Conservation (phyloP, 352 stramenopile species). For the Globisporangium splendens region DNA sequence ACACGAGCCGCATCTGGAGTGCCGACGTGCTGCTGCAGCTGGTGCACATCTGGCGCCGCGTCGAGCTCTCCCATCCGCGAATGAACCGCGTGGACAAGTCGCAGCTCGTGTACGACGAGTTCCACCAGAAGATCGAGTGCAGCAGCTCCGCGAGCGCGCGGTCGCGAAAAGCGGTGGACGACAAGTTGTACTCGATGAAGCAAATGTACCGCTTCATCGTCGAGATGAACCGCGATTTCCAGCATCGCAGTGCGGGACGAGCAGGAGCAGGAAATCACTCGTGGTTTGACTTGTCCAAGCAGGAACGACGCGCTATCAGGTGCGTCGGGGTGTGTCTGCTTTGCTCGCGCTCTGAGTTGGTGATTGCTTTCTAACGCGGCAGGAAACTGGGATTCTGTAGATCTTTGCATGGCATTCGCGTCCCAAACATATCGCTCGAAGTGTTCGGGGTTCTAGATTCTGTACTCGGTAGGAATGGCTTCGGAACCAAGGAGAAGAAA, state of each 20-base stretch:
- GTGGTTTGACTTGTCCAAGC: constrained; percentile 60
- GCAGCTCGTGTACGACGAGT: constrained; percentile 51
- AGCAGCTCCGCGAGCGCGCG: constrained; percentile 18
- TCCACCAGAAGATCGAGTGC: constrained; percentile 38
- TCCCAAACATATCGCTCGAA: constrained; percentile 54
- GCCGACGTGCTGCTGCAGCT: constrained; percentile 49
- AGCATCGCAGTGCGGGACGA: constrained; percentile 11
- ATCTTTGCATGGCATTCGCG: constrained; percentile 47
- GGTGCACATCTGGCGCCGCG: constrained; percentile 48
- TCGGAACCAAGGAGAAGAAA: not conserved
- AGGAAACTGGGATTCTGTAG: constrained; percentile 1
- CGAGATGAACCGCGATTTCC: constrained; percentile 49
- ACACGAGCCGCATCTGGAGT: constrained; percentile 54
- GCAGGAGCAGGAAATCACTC: constrained; percentile 21
- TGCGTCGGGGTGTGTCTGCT: no score
- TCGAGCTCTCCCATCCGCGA: constrained; percentile 31
- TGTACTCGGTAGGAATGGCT: constrained; percentile 28
- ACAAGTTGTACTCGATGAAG: constrained; percentile 67
- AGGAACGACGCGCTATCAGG: constrained; percentile 48
- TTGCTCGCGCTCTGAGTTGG: no score
- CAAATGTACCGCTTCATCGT: constrained; percentile 75
- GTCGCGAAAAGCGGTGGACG: constrained; percentile 56
- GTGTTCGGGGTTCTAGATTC: constrained; percentile 55
- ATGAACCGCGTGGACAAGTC: constrained; percentile 35
- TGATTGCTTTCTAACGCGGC: not conserved